Evolutionary conservation across 345 rosid species (phyloP), one percentile per base, ranked within the genome.

Genomic region (Pseudoturritis turrita): DNA sequence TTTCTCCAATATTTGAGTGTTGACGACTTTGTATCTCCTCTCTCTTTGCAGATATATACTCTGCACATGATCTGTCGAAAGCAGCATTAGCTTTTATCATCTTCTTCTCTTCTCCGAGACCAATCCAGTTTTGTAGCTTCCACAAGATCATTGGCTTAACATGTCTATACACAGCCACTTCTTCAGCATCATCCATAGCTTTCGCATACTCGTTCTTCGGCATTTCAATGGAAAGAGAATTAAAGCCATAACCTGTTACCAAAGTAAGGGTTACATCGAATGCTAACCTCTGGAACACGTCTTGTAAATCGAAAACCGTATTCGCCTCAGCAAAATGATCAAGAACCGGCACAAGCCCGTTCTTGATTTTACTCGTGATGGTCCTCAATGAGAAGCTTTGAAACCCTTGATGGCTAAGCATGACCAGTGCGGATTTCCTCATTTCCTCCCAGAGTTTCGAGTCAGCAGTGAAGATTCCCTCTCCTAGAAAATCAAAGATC

Each of bases 261-360:
- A 85, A 33, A 23, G 73, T 72, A 35, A 81, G 79, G 7, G 83
- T 78, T 13, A 71, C 74, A 60, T 85, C 89, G 13, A 83, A 83
- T 4, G 81, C 71, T 33, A 81, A 73, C 58, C 85, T 66, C 37
- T 81, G 79, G 50, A 83, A 69, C 46, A 82, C 62, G 40, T 77
- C 82, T 45, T 84, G 88, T 23, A 80, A 59, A 61, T 84, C 77
- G 5, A 82, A 61, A 33, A 36, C 59, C n/a, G 14, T 56, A 11
- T 59, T 43, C 10, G 35, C 59, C 70, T 76, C 64, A 8, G 49
- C 56, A 9, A 67, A 78, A 53, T 69, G 75, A 13, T 81, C 78
- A 45, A 81, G 80, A 43, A 78, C 65, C 3, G 82, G 82, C 8
- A 78, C 2, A 14, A 75, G 63, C 3, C 78, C 76, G 6, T 45